These are phyloP conservation scores for Sutorius eximius DNA, from an alignment of 1,284 basidiomycete species.

Conservation along the genomic window DNA sequence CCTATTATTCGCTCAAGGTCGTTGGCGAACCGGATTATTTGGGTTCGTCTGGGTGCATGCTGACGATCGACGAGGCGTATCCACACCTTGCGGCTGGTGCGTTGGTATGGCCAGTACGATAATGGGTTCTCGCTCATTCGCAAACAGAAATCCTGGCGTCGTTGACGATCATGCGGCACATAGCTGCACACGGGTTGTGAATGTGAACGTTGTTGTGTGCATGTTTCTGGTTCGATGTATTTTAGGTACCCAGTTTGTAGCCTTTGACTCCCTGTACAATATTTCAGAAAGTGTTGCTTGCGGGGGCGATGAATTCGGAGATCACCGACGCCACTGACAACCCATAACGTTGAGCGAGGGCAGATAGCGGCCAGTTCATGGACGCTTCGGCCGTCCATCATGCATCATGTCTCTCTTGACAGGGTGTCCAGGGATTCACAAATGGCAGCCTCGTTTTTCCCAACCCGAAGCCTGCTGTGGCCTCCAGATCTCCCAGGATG, in stretches of 20 bases:
- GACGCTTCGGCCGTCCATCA: constrained; percentile 1
- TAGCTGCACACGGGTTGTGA: constrained; percentile 44
- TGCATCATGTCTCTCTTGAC: neutral
- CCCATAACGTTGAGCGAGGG: neutral
- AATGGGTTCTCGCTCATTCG: constrained; percentile 6
- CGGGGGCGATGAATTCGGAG: constrained; percentile 1
- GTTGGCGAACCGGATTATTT: constrained; percentile 54
- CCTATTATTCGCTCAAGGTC: constrained; percentile 57
- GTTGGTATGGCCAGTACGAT: constrained; percentile 5
- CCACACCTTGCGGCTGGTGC: constrained; percentile 53
- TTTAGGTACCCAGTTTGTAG: constrained; percentile 7
- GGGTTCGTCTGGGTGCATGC: constrained; percentile 56
- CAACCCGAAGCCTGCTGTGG: constrained; percentile 4
- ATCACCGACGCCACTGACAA: constrained; percentile 2
- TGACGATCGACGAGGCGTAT: constrained; percentile 63
- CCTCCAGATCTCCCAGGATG: constrained; percentile 10
- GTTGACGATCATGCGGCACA: constrained; percentile 65
- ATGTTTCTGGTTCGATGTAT: constrained; percentile 11
- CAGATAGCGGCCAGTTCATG: constrained; percentile 7
- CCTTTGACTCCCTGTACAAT: constrained; percentile 17
- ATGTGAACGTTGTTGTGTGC: neutral
- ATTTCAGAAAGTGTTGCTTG: neutral
- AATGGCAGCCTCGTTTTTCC: neutral
- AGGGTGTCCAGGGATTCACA: neutral
- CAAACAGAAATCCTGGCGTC: constrained; percentile 57